Evolutionary conservation across 306 rosid species (phyloP), one percentile per base, ranked within the genome.

Genomic region (Myrica gale): DNA sequence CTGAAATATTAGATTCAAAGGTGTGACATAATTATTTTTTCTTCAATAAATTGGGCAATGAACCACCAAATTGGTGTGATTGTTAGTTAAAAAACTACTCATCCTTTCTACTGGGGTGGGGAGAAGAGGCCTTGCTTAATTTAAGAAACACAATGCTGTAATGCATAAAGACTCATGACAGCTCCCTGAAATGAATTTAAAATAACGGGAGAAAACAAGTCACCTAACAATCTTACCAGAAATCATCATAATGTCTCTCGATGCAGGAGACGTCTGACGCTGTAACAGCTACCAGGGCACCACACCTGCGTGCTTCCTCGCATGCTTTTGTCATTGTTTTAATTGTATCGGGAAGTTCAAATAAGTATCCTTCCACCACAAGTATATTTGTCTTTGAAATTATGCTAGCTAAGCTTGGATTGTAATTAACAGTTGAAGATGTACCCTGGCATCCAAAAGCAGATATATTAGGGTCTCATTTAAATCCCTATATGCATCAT

Each of bases 211-310:
- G 43, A 1, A 16, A 41, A 17, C 57, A 76, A 41, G 3, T 66
- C 37, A 17, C 20, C 21, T 13, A 63, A 69, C 42, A 69, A 58
- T 50, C 75, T 63, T 84, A 95, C 99, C 97, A 95, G 86, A 85
- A 95, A 79, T 92, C 83, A 65, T 92, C 96, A 0, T 84, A 95
- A 88, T 95, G 97, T 83, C 93, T 90, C 85, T 89, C 90, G 8
- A 90, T 88, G 90, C 99, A 95, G 53, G 99, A 88, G 79, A 90
- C 90, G 65, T 95, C 97, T 37, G 99, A 95, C 63, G 97, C 97
- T 62, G 97, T 95, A 75, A 95, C 78, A 61, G 99, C 99, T 74
- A 95, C 96, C 73, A 92, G 81, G 72, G 96, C 90, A 76, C 97
- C 96, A 13, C 77, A 80, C 56, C 82, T 84, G 76, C 87, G 91